phyloP scores from a whole-genome alignment of 2,329 filamentous ascomycete genomes.

The Orbilia ellipsospora region DNA sequence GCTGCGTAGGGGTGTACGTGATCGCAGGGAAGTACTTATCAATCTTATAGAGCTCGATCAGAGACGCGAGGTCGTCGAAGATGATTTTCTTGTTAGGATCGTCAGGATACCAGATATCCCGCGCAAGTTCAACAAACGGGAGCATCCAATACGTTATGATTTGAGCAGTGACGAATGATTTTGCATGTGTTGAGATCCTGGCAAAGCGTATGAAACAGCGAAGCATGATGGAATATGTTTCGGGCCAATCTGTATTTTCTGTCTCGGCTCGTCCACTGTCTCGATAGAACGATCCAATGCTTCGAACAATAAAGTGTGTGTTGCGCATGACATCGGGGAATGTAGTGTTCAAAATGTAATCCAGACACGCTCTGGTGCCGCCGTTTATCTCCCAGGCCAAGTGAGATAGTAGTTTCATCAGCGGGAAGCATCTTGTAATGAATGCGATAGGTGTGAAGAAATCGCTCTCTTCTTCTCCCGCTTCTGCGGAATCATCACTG shows the following conservation, averaged over 20 bases:
- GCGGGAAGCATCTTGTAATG: slow-evolving; percentile 28
- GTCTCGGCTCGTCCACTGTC: not conserved
- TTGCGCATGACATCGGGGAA: not conserved
- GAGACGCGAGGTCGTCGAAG: slow-evolving; percentile 18
- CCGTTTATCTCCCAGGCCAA: slow-evolving; percentile 3
- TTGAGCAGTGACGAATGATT: not conserved
- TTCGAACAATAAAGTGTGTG: slow-evolving; percentile 20
- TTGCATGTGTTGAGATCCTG: slow-evolving; percentile 7
- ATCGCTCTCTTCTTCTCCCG: slow-evolving; percentile 2
- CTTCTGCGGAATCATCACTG: not conserved
- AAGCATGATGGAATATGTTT: slow-evolving; percentile 12
- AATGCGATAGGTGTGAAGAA: slow-evolving; percentile 18
- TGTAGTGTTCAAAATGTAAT: slow-evolving; percentile 8
- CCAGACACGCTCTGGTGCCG: not conserved
- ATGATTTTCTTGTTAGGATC: not conserved
- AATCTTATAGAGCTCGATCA: slow-evolving; percentile 14
- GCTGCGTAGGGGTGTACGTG: not conserved
- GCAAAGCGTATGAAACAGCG: slow-evolving; percentile 22
- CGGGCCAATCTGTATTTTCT: slow-evolving; percentile 8
- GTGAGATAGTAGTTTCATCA: slow-evolving; percentile 30
- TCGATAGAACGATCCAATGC: slow-evolving; percentile 23
- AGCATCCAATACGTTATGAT: slow-evolving; percentile 35
- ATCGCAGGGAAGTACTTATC: slow-evolving; percentile 1
- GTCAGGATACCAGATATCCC: slow-evolving; percentile 28
- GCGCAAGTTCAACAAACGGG: slow-evolving; percentile 23